Evolutionary conservation across 192 early-diverging fungal species (phyloP).

Genomic region (Linnemannia zychae): DNA sequence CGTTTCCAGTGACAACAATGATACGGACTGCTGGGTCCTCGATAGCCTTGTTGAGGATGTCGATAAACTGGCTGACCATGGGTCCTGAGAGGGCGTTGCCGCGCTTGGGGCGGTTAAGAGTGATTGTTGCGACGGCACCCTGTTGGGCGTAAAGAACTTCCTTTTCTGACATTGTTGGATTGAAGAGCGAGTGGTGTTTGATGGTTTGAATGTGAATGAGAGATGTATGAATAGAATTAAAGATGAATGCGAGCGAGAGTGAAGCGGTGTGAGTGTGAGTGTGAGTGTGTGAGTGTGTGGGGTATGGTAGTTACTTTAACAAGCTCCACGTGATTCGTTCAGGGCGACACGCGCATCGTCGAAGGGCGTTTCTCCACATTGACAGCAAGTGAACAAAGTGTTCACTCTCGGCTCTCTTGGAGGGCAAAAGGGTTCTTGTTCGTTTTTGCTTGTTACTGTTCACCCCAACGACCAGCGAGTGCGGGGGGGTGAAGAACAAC

Average conservation of each 20-base stretch:
- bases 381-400: neutral
- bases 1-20: conserved; percentile 70
- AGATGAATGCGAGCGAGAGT: neutral
- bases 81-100: conserved; percentile 67
- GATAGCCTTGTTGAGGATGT: conserved; percentile 57
- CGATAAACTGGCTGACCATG: conserved; percentile 62
- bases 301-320: neutral
- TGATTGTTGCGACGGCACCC: conserved; percentile 63
- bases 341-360: neutral
- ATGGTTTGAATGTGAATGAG: neutral
- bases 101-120: conserved; percentile 63
- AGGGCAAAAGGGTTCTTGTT: too few relatives aligned
- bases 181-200: neutral
- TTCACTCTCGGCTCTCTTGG: conserved; percentile 12
- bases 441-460: too few relatives aligned
- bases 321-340: conserved; percentile 7
- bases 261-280: neutral
- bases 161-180: conserved; percentile 42
- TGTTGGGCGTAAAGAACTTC: conserved; percentile 44
- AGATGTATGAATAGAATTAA: neutral
- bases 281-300: neutral
- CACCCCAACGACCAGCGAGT: too few relatives aligned
- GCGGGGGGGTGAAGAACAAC: too few relatives aligned
- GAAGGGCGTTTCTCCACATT: neutral
- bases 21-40: conserved; percentile 63